Evolutionary conservation across 164 flowering plant species (phyloP).

Genomic region (Protea cynaroides): DNA sequence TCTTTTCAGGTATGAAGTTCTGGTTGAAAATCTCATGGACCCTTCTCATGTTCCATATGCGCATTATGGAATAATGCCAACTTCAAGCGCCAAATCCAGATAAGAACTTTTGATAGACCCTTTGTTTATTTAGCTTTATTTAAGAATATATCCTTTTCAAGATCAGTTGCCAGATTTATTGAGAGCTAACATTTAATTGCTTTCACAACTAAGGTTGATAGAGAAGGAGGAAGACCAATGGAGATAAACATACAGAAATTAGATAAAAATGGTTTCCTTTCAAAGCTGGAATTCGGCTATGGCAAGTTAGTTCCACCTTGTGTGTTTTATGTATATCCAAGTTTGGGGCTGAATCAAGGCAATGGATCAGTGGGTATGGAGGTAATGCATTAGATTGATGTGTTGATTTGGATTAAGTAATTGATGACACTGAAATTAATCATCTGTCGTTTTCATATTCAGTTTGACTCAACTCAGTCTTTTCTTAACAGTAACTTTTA

Average conservation of each 20-base stretch:
- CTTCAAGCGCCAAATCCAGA: constrained; percentile 31
- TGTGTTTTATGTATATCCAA: constrained; percentile 34
- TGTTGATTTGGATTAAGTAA: constrained; percentile 25
- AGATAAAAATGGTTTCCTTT: constrained; percentile 49
- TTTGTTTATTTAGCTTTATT: neutral
- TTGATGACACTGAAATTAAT: neutral
- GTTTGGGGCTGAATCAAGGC: constrained; percentile 2
- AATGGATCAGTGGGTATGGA: constrained; percentile 27
- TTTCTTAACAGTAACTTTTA: neutral
- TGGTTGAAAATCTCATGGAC: constrained; percentile 91
- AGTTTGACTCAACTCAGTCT: too few relatives aligned
- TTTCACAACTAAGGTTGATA: constrained; percentile 53
- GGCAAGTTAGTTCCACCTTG: constrained; percentile 63
- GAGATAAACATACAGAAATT: constrained; percentile 41
- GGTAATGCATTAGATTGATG: constrained; percentile 25
- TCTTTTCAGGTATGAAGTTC: constrained; percentile 73
- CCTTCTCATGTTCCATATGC: constrained; percentile 95
- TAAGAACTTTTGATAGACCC: constrained; percentile 17
- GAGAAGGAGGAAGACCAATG: constrained; percentile 82
- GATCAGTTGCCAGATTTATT: neutral
- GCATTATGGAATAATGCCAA: constrained; percentile 68
- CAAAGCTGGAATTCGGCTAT: constrained; percentile 36
- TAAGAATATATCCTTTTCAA: neutral
- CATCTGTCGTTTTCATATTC: neutral
- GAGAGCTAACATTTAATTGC: constrained; percentile 8